Evolutionary conservation across 495 filamentous ascomycete genomes (phyloP).

Genomic region (Aspergillus indologenus): DNA sequence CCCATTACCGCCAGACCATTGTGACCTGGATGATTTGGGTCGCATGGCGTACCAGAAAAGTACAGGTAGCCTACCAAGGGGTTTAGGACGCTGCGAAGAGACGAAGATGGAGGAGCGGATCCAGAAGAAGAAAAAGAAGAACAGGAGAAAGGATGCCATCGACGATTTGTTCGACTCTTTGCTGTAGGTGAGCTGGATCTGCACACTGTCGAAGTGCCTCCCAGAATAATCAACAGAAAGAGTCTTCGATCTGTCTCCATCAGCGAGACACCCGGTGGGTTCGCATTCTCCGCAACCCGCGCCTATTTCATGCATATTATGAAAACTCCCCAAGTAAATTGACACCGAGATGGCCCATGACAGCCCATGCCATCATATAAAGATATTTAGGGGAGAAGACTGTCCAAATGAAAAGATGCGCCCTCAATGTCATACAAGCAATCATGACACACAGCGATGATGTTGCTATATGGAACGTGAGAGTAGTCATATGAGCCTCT

Average conservation of each 20-base stretch:
- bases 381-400: constrained; percentile 97
- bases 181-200: constrained; percentile 27
- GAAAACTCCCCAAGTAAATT: constrained; percentile 47
- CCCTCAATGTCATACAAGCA: constrained; percentile 78
- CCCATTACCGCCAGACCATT: not conserved
- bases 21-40: not conserved
- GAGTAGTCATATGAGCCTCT: constrained; percentile 49
- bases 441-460: constrained; percentile 73
- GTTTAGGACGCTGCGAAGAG: not conserved
- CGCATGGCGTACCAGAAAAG: not conserved
- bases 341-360: constrained; percentile 73
- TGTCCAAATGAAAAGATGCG: constrained; percentile 97
- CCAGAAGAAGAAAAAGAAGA: constrained; percentile 36
- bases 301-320: not conserved
- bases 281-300: not conserved
- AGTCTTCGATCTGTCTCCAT: not conserved
- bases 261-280: not conserved
- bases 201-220: not conserved
- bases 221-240: not conserved
- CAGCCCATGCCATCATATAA: constrained; percentile 82
- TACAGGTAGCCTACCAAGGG: not conserved
- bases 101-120: not conserved
- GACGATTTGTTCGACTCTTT: constrained; percentile 60
- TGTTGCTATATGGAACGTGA: constrained; percentile 64
- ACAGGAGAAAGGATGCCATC: constrained; percentile 55